Evolutionary conservation across 2,329 filamentous ascomycete genomes (phyloP), one percentile per base, ranked within the genome.

Genomic region (Neoarthrinium moseri): DNA sequence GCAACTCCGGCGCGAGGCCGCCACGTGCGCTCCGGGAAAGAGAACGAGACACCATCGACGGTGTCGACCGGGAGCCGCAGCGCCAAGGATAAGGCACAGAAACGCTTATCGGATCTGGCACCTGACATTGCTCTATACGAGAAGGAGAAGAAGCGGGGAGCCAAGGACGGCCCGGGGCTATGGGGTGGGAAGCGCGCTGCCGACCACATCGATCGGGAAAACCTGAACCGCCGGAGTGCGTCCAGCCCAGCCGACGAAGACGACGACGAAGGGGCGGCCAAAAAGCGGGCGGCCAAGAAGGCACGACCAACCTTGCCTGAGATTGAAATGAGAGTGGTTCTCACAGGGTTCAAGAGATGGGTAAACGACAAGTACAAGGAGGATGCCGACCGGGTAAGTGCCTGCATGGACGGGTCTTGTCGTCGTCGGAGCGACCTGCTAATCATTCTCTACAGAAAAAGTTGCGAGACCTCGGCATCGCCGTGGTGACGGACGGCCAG

Each of bases 81-180:
- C 57, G 92, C 94, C 12, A 99, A 97, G 64, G 84, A 87, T 32
- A 86, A 87, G 59, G 94, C 94, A 11, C 71, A 86, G n/a, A 81
- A 84, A 26, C 84, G 81, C 52, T 70, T 97, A 6, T 89, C 94
- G 44, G 79, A 81, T 27, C 74, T 92, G 47, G 91, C 89, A 1
- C 80, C 86, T 1, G 94, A 99, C 60, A 91, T 97, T 59, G 86
- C 86, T 2, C 72, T 95, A 24, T 99, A 94, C 59, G 87, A 97
- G 60, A 96, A 94, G 62, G 94, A 99, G 69, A 90, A 81, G 72
- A 96, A 95, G 70, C 83, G 94, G 17, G 66, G 70, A 6, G 60
- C 62, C 50, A 81, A 77, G 52, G 67, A 72, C 40, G 72, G 62
- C 3, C 65, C 66, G 23, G 70, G 68, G 2, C 72, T 76, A 0